Conservation (phyloP, 2,329 filamentous ascomycete genomes). For the Tricladium varicosporioides region DNA sequence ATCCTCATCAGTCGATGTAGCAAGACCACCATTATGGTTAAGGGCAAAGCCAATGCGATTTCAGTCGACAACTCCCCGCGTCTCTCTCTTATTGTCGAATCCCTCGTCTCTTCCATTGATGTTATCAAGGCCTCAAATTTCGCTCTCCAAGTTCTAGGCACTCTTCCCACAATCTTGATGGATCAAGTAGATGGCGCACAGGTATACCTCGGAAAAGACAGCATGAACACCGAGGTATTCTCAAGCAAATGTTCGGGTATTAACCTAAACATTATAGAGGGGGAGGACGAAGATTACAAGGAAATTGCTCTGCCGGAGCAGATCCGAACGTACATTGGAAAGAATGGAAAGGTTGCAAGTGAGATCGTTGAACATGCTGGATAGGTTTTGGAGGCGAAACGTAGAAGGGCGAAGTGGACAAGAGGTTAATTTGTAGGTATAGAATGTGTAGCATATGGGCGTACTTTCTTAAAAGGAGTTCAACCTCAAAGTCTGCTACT, state of each 20-base stretch:
- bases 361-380: slow-evolving; percentile 96
- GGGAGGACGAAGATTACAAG: slow-evolving; percentile 75
- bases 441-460: slow-evolving; percentile 15
- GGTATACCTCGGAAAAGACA: slow-evolving; percentile 82
- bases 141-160: slow-evolving; percentile 85
- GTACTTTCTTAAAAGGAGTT: background rate
- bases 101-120: slow-evolving; percentile 85
- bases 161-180: slow-evolving; percentile 81
- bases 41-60: slow-evolving; percentile 95
- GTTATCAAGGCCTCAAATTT: slow-evolving; percentile 96
- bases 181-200: slow-evolving; percentile 91
- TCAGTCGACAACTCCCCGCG: slow-evolving; percentile 87
- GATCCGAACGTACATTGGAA: slow-evolving; percentile 73
- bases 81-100: slow-evolving; percentile 83
- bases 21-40: slow-evolving; percentile 84
- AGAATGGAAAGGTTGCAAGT: slow-evolving; percentile 74
- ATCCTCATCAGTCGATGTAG: slow-evolving; percentile 90
- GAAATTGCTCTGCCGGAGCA: slow-evolving; percentile 89
- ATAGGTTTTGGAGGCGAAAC: too few relatives aligned
- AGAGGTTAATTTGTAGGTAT: slow-evolving; percentile 1
- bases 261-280: slow-evolving; percentile 79
- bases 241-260: slow-evolving; percentile 84
- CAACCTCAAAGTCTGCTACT: too few relatives aligned
- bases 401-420: background rate
- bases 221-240: slow-evolving; percentile 76